phyloP scores from a whole-genome alignment of 768 basidiomycete genomes.

The Mycena indigotica region DNA sequence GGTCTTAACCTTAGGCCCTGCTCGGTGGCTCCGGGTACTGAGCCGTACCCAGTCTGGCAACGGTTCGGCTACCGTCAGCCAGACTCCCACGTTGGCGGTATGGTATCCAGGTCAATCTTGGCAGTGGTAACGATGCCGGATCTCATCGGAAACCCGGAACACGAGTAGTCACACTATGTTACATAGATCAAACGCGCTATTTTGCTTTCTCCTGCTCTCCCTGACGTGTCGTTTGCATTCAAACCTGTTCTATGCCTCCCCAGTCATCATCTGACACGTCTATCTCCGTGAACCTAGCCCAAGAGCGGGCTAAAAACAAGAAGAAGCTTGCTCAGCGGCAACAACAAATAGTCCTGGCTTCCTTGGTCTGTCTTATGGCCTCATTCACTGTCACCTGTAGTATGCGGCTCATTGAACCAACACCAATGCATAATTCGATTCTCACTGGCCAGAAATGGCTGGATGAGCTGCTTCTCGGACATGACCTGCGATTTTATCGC shows the following conservation, averaged over 20 bases:
- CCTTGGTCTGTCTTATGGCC: neutral
- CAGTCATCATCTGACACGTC: neutral
- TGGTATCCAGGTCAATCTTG: neutral
- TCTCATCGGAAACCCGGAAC: neutral
- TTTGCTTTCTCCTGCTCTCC: neutral
- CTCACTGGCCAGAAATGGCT: conserved; percentile 28
- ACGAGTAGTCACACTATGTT: neutral
- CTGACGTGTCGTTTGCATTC: neutral
- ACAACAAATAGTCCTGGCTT: neutral
- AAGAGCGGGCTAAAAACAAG: neutral
- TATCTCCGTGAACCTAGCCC: neutral
- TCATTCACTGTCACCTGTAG: neutral
- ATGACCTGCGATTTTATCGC: conserved; percentile 18
- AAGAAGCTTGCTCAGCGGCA: neutral
- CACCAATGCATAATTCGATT: conserved; percentile 14
- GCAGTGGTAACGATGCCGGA: neutral
- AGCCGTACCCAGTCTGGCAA: too few relatives aligned
- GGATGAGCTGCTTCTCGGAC: conserved; percentile 23
- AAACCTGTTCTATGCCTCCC: neutral
- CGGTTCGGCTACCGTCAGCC: neutral
- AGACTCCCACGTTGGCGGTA: neutral
- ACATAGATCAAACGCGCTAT: neutral
- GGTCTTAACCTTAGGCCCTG: too few relatives aligned
- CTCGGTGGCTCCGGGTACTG: too few relatives aligned
- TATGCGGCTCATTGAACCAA: neutral